phyloP scores from a whole-genome alignment of 768 basidiomycete species.

The Auricularia cornea region DNA sequence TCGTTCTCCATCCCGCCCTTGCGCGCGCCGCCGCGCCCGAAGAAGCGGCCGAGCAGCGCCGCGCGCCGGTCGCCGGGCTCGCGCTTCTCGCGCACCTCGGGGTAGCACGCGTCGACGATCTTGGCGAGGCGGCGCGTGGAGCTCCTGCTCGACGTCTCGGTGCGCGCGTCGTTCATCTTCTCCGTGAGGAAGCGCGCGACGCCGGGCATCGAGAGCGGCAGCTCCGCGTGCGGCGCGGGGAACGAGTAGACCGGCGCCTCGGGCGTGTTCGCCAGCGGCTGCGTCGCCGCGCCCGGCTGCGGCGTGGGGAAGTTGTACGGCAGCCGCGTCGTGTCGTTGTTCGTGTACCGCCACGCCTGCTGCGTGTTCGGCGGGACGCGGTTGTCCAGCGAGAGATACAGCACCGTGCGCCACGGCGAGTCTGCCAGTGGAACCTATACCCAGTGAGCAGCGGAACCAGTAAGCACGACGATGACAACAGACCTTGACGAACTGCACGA shows the following conservation, averaged over 20 bases:
- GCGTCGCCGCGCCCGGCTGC: constrained; percentile 35
- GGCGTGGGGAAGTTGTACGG: constrained; percentile 44
- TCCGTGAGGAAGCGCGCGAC: constrained; percentile 69
- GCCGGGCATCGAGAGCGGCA: constrained; percentile 69
- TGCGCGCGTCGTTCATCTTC: constrained; percentile 60
- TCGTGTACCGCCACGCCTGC: constrained; percentile 40
- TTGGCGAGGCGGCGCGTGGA: constrained; percentile 63
- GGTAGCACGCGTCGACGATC: constrained; percentile 61
- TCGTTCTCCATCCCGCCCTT: constrained; percentile 52
- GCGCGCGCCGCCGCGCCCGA: constrained; percentile 47
- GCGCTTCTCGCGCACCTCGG: constrained; percentile 30
- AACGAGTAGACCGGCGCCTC: neutral
- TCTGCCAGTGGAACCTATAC: constrained; percentile 38
- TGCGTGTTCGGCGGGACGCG: constrained; percentile 42
- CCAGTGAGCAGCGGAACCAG: constrained; percentile 32
- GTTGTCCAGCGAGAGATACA: constrained; percentile 73
- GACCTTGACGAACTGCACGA: constrained; percentile 75
- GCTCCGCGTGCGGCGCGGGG: constrained; percentile 49
- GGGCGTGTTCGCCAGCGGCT: neutral
- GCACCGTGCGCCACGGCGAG: constrained; percentile 59
- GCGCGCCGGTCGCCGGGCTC: constrained; percentile 34
- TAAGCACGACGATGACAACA: neutral
- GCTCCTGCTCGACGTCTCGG: constrained; percentile 46
- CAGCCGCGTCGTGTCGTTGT: constrained; percentile 53
- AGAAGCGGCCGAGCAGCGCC: constrained; percentile 16